Conservation (phyloP, 441 rosid species). For the Caryocar brasiliense region DNA sequence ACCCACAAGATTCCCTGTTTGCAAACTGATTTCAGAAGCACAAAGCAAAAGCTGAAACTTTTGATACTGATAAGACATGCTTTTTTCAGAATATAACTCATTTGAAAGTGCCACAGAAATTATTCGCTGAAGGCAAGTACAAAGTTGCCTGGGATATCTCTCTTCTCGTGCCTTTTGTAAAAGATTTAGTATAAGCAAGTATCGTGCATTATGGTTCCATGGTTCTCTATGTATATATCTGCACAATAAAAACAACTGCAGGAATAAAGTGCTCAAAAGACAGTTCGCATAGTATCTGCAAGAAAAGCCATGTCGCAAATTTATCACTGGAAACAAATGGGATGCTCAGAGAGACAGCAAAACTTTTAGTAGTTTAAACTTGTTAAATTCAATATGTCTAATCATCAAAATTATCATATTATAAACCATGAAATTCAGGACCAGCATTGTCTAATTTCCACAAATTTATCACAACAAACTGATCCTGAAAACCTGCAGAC, state of each 20-base stretch:
- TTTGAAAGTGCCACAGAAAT: slow-evolving; percentile 45
- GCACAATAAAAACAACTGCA: slow-evolving; percentile 25
- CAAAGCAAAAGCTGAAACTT: slow-evolving; percentile 85
- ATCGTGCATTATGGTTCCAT: slow-evolving; percentile 57
- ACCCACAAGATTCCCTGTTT: slow-evolving; percentile 32
- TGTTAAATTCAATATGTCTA: neutral
- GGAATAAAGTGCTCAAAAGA: no score
- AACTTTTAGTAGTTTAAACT: neutral
- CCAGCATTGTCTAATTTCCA: neutral
- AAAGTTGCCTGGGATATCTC: slow-evolving; percentile 61
- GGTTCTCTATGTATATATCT: slow-evolving; percentile 75
- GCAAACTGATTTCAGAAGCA: slow-evolving; percentile 74
- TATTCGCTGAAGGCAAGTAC: slow-evolving; percentile 41
- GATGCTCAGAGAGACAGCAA: neutral
- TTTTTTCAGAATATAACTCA: slow-evolving; percentile 34
- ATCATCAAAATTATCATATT: neutral
- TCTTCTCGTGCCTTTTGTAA: slow-evolving; percentile 83
- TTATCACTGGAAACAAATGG: no score
- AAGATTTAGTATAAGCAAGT: slow-evolving; percentile 72
- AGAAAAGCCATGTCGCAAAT: no score
- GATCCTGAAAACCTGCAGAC: neutral
- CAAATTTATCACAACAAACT: neutral
- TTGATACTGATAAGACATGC: slow-evolving; percentile 33
- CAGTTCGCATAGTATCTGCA: no score
- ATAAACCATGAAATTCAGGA: neutral